These are phyloP conservation scores for Goniomonas avonlea DNA, from an alignment of 78 protist species.

Conservation along the genomic window DNA sequence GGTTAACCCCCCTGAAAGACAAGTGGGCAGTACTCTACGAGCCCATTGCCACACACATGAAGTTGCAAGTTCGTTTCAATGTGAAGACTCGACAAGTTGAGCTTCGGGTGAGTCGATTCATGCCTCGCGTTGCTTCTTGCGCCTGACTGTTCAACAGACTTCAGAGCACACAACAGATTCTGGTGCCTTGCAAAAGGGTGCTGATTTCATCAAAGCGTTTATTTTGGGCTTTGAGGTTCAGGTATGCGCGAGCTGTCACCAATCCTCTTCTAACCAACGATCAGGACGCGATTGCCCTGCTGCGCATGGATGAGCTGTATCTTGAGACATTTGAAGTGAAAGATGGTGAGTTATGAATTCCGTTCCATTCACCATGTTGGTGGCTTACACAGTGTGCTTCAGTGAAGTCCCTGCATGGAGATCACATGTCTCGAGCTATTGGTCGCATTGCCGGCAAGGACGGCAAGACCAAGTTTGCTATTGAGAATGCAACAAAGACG, in stretches of 20 bases:
- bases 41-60: conserved; percentile 89
- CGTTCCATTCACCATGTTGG: background rate
- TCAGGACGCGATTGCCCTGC: conserved; percentile 89
- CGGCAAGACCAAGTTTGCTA: conserved; percentile 89
- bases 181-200: conserved; percentile 77
- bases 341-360: conserved; percentile 51
- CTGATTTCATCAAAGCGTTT: conserved; percentile 88
- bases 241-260: background rate
- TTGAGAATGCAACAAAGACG: conserved; percentile 92
- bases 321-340: conserved; percentile 89
- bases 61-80: conserved; percentile 87
- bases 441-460: conserved; percentile 96
- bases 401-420: conserved; percentile 90
- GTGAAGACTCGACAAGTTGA: conserved; percentile 65
- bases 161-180: conserved; percentile 59
- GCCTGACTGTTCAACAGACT: conserved; percentile 34
- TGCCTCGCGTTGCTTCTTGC: background rate
- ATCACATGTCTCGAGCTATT: conserved; percentile 88
- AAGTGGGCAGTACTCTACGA: conserved; percentile 82
- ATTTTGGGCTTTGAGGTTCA: conserved; percentile 85
- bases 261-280: too few relatives aligned
- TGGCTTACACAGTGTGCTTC: background rate
- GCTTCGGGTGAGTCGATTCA: conserved; percentile 42
- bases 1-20: conserved; percentile 78
- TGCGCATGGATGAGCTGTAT: conserved; percentile 93